A percentile compares a stretch with the other conserved stretches of the same genome.
Conservation (phyloP, 2,329 filamentous ascomycete genomes). For the Trichoderma koningii region DNA sequence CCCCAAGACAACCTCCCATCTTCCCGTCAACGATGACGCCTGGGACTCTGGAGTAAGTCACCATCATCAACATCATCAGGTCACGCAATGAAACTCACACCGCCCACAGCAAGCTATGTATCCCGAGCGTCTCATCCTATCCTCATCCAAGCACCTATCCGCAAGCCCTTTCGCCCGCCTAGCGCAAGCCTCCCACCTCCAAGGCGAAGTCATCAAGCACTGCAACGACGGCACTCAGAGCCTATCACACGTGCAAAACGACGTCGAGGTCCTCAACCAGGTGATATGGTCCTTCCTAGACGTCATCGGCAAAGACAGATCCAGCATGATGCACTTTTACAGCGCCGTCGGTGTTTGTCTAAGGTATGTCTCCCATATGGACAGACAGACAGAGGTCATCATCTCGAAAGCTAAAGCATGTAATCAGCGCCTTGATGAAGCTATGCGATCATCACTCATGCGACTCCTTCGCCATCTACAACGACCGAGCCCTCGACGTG, state of each 20-base stretch:
- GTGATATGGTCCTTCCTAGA: constrained; percentile 20
- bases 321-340: constrained; percentile 24
- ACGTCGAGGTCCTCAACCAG: constrained; percentile 24
- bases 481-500: constrained; percentile 2
- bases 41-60: constrained; percentile 33
- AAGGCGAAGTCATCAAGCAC: constrained; percentile 35
- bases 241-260: constrained; percentile 4
- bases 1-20: constrained; percentile 33
- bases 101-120: constrained; percentile 9
- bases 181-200: constrained; percentile 39
- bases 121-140: constrained; percentile 28
- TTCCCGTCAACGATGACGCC: constrained; percentile 35
- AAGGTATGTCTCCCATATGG: neutral
- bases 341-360: constrained; percentile 25
- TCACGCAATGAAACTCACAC: neutral
- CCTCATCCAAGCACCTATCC: constrained; percentile 33
- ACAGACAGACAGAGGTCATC: no score
- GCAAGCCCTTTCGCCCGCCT: constrained; percentile 38
- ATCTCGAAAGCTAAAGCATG: neutral
- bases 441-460: constrained; percentile 27
- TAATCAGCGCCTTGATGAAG: constrained; percentile 26
- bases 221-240: constrained; percentile 24
- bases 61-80: neutral
- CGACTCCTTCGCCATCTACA: constrained; percentile 20
- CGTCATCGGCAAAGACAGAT: constrained; percentile 22